Evolutionary conservation across 129 eudicot genomes (phyloP).

Genomic region (Smallanthus sonchifolius): DNA sequence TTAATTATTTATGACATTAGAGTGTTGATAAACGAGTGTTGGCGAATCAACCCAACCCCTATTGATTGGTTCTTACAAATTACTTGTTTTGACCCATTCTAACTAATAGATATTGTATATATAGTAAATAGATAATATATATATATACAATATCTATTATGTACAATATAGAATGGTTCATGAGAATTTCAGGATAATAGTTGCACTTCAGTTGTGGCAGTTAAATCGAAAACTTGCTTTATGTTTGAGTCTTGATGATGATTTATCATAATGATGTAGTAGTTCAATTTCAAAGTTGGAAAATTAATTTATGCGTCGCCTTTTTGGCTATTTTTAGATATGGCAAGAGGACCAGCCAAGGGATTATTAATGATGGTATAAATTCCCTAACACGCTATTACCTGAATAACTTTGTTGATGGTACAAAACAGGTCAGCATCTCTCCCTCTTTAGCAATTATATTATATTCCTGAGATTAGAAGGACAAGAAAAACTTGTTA

Average conservation of each 20-base stretch:
- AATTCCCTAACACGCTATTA: conserved; percentile 86
- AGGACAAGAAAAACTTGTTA: conserved; percentile 7
- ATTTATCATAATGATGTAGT: neutral
- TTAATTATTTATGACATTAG: neutral
- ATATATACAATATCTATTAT: too few species aligned
- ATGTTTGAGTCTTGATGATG: conserved; percentile 8
- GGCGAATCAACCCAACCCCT: neutral
- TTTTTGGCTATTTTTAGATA: conserved; percentile 37
- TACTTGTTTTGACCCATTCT: neutral
- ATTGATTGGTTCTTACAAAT: neutral
- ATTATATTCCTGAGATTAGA: neutral
- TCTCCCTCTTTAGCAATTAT: conserved; percentile 1
- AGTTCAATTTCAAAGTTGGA: neutral
- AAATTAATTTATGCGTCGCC: conserved; percentile 5
- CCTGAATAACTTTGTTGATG: conserved; percentile 85
- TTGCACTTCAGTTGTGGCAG: conserved; percentile 2
- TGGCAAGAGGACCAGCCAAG: conserved; percentile 75
- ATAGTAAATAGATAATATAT: too few species aligned
- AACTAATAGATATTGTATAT: too few species aligned
- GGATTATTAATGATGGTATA: conserved; percentile 68
- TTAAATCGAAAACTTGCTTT: conserved; percentile 4
- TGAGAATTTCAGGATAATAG: neutral
- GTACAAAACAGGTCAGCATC: conserved; percentile 78
- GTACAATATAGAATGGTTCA: neutral
- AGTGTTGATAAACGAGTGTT: neutral